phyloP scores from a whole-genome alignment of 768 basidiomycete genomes.

The Pisolithus marmoratus region DNA sequence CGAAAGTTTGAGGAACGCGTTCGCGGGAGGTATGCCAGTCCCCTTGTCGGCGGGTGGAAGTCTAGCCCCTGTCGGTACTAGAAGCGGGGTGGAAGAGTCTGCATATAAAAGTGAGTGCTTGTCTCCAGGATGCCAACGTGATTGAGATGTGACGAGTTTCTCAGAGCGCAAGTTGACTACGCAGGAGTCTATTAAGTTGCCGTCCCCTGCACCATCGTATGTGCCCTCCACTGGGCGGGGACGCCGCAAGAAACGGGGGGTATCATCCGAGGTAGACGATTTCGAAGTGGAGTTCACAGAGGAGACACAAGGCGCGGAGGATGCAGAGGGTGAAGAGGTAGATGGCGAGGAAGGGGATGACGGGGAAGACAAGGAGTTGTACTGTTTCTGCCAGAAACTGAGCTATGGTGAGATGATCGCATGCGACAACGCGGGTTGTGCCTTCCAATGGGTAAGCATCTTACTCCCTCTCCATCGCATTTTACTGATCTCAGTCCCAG shows the following conservation, averaged over 20 bases:
- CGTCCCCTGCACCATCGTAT: conserved; percentile 32
- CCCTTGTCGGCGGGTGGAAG: conserved; percentile 11
- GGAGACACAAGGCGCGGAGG: conserved; percentile 24
- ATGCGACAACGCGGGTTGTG: conserved; percentile 53
- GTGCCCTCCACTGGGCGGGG: conserved; percentile 24
- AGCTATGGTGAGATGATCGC: conserved; percentile 67
- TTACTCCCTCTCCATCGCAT: not conserved
- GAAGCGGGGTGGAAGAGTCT: conserved; percentile 20
- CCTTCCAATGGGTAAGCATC: conserved; percentile 56
- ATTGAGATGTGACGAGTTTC: not conserved
- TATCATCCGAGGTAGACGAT: conserved; percentile 30
- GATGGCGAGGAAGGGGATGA: conserved; percentile 46
- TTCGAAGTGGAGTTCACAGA: conserved; percentile 30
- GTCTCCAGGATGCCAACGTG: not conserved
- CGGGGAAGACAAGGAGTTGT: conserved; percentile 51
- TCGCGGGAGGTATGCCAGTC: conserved; percentile 21
- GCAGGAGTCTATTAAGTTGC: conserved; percentile 29
- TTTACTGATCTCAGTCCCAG: conserved; percentile 26
- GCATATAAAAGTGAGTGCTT: conserved; percentile 24
- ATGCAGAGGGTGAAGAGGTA: conserved; percentile 28
- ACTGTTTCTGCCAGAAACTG: conserved; percentile 59
- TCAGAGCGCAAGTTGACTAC: conserved; percentile 27
- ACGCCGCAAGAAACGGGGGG: conserved; percentile 31
- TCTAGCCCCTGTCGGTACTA: conserved; percentile 4
- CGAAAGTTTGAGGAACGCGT: conserved; percentile 33